phyloP scores from a whole-genome alignment of 2,329 filamentous ascomycete species.

The Zymoseptoria pseudotritici region DNA sequence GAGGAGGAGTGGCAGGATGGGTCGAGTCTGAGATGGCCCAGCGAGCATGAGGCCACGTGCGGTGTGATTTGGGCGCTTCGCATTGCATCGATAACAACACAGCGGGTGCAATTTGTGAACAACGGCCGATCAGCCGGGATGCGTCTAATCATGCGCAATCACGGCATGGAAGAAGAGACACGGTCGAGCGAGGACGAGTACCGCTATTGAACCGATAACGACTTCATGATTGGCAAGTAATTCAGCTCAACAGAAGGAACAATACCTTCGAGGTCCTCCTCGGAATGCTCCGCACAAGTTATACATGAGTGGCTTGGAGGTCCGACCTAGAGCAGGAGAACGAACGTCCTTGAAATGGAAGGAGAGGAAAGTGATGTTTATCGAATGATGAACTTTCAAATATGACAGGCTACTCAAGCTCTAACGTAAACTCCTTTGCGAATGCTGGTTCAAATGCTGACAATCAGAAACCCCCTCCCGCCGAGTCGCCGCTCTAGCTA shows the following conservation, averaged over 20 bases:
- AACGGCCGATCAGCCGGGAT: not conserved
- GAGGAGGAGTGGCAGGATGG: slow-evolving; percentile 2
- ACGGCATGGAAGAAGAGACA: not conserved
- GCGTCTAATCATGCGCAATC: not conserved
- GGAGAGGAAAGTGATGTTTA: not conserved
- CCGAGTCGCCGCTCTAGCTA: not conserved
- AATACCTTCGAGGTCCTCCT: not conserved
- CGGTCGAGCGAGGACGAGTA: not conserved
- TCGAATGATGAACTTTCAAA: not conserved
- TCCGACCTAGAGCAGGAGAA: too few relatives aligned
- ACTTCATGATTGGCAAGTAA: not conserved
- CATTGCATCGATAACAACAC: not conserved
- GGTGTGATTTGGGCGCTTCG: not conserved
- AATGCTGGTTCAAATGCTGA: not conserved
- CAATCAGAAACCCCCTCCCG: not conserved
- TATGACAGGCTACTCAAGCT: not conserved
- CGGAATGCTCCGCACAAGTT: too few relatives aligned
- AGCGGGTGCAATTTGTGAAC: not conserved
- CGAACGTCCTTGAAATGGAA: not conserved
- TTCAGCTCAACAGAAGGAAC: not conserved
- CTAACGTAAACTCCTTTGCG: not conserved
- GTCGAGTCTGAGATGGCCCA: not conserved
- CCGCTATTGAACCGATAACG: not conserved
- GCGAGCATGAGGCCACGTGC: not conserved
- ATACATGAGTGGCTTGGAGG: too few relatives aligned